Evolutionary conservation across 495 filamentous ascomycete species (phyloP), one percentile per base, ranked within the genome.

Genomic region (Aspergillus taichungensis): DNA sequence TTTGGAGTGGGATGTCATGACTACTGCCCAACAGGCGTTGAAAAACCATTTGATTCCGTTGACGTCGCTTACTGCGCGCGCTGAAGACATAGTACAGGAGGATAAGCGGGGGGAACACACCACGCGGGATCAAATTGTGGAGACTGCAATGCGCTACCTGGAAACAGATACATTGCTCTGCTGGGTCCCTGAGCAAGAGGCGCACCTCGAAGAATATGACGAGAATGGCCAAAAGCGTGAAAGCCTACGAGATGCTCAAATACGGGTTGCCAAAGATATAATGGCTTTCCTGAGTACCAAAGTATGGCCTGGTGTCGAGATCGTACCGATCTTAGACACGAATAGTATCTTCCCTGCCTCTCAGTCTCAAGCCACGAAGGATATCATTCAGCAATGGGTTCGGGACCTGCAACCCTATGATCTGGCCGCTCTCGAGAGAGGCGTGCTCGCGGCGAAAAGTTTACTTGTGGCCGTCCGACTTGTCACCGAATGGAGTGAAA

Each of bases 101-200:
- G 81, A 85, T 55, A 77, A 76, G n/a, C 36, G 60, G 27, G 73
- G 68, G 0, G 40, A 59, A 8, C 49, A 51, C 0, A 62, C 61
- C 6, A 66, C 68, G 29, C 71, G 89, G 34, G 53, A 73, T 1
- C 69, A 74, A 30, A 82, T 95, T 10, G 62, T 83, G 13, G 67
- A 57, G 8, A 84, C 78, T 39, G 63, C 88, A 30, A 76, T 97
- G 73, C 77, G 84, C 7, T 96, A 97, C 61, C 71, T 98, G 6
- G 80, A 89, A 45, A 98, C 92, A 0, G 92, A 98, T 62, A 90
- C 87, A 0, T 67, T 96, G n/a, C 77, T 98, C 8, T 98, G 92
- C 71, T 91, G 85, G 83, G 87, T 86, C 13, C 84, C 84, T 3
- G 84, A 84, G 52, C 65, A 71, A 27, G 60, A 60, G 36, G 29